These are phyloP conservation scores for Trichoderma atroviride DNA, from an alignment of 2,329 filamentous ascomycete genomes.

Conservation along the genomic window DNA sequence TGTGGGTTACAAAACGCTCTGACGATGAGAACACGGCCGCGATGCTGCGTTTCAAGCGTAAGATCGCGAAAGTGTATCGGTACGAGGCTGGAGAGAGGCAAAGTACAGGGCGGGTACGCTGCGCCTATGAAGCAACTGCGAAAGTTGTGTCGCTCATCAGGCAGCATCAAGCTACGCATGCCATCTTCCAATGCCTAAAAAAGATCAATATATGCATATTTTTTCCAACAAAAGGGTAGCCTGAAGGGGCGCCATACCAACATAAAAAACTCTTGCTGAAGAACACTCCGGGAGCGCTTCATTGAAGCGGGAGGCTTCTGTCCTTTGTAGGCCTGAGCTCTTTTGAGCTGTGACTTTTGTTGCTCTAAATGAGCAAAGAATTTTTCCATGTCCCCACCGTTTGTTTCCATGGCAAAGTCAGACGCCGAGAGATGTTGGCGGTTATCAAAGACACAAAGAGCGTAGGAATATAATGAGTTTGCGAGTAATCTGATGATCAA, in stretches of 20 bases:
- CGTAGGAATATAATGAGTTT: not conserved
- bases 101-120: not conserved
- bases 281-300: not conserved
- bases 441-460: not conserved
- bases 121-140: not conserved
- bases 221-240: not conserved
- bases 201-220: not conserved
- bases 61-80: not conserved
- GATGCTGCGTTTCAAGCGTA: not conserved
- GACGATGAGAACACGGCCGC: not conserved
- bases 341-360: not conserved
- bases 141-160: not conserved
- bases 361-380: not conserved
- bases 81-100: not conserved
- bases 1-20: not conserved
- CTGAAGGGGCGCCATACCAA: not conserved
- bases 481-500: not conserved
- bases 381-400: not conserved
- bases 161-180: not conserved
- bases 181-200: not conserved
- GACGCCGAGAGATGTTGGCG: not conserved
- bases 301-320: not conserved
- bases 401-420: not conserved
- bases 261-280: not conserved
- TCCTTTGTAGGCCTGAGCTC: not conserved